Evolutionary conservation across 2,329 filamentous ascomycete genomes (phyloP).

Genomic region (Knoxdaviesia capensis): DNA sequence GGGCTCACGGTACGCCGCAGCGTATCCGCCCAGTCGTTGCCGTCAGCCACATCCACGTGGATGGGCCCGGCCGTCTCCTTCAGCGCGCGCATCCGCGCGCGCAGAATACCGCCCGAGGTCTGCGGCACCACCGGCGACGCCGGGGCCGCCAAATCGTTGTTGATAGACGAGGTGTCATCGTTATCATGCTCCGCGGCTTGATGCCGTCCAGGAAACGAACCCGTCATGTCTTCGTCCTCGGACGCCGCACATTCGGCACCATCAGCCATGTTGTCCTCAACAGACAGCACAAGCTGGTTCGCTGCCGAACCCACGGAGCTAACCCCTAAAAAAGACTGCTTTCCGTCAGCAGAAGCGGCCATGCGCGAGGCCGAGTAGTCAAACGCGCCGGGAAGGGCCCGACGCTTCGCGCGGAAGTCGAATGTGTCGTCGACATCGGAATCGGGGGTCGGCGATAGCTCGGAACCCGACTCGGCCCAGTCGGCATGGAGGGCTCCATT

Average conservation of each 20-base stretch:
- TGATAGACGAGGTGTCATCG: constrained; percentile 4
- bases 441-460: constrained; percentile 5
- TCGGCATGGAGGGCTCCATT: constrained; percentile 5
- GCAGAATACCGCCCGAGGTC: constrained; percentile 40
- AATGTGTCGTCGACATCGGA: constrained; percentile 31
- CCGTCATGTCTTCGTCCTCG: constrained; percentile 54
- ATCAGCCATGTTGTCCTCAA: constrained; percentile 38
- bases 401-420: constrained; percentile 28
- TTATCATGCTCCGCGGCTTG: constrained; percentile 51
- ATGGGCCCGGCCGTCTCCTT: constrained; percentile 38
- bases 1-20: constrained; percentile 87
- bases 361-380: constrained; percentile 36
- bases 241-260: constrained; percentile 61
- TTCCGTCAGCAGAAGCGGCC: constrained; percentile 32
- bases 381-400: constrained; percentile 60
- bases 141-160: constrained; percentile 6
- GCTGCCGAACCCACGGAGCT: constrained; percentile 68
- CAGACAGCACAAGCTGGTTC: constrained; percentile 35
- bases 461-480: background rate
- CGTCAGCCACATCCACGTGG: constrained; percentile 40
- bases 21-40: constrained; percentile 85
- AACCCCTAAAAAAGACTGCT: constrained; percentile 80
- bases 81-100: constrained; percentile 41
- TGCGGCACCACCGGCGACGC: constrained; percentile 20
- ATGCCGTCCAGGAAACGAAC: constrained; percentile 54